Conservation (phyloP, 2,329 filamentous ascomycete genomes). For the Cercospora nicotianae region DNA sequence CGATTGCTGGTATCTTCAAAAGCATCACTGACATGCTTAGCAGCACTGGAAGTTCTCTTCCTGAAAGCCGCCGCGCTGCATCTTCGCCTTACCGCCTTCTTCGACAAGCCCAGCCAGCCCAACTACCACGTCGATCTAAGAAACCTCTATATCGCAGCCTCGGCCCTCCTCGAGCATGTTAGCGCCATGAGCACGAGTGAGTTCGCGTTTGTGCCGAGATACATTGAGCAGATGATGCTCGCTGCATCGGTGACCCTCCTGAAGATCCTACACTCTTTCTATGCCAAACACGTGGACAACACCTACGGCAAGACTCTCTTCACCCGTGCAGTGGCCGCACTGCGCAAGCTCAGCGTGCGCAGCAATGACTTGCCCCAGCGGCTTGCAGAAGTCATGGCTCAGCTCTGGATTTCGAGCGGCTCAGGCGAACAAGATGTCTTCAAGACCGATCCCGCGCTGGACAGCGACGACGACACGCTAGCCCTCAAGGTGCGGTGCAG, state of each 20-base stretch:
- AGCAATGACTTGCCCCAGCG: constrained; percentile 78
- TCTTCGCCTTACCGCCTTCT: constrained; percentile 76
- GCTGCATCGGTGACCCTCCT: constrained; percentile 75
- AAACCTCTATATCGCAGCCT: constrained; percentile 71
- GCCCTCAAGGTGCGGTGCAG: constrained; percentile 80
- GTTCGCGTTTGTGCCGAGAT: constrained; percentile 67
- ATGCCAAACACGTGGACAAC: constrained; percentile 69
- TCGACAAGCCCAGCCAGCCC: constrained; percentile 70
- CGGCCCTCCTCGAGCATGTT: constrained; percentile 68
- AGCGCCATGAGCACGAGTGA: constrained; percentile 58
- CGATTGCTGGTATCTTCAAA: no score
- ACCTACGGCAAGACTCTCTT: constrained; percentile 68
- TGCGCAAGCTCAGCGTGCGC: constrained; percentile 71
- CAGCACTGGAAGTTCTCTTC: constrained; percentile 58
- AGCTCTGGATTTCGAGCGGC: constrained; percentile 70
- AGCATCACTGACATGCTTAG: neutral
- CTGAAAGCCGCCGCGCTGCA: constrained; percentile 72
- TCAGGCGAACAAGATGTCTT: constrained; percentile 33
- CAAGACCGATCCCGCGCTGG: constrained; percentile 27
- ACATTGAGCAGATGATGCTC: constrained; percentile 83
- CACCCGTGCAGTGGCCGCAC: constrained; percentile 66
- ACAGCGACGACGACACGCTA: constrained; percentile 58
- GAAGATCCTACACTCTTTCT: constrained; percentile 74
- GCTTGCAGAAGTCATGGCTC: constrained; percentile 79
- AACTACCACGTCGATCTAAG: constrained; percentile 74